Base-by-base conservation (phyloP, 257 asterid species). In the Ocimum tenuiflorum region DNA sequence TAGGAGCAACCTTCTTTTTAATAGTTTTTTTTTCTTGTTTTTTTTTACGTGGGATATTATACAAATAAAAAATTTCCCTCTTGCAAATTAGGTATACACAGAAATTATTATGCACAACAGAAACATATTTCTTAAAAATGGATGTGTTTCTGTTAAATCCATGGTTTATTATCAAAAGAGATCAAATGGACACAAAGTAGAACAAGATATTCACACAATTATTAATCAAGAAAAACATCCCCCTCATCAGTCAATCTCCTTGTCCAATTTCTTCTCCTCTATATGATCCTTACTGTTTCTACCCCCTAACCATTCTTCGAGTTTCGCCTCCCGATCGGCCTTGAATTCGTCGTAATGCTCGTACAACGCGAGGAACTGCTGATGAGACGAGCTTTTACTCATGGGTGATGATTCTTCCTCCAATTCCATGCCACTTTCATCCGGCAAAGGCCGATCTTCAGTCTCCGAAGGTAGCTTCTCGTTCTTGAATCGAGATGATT, bases 231-330 rank as follows among this genome's bases (percentile, higher is more conserved):
- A 29, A 18, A 23, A 8, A 19, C 24, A 58, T 56, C 13, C 8
- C 29, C 31, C 46, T 62, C 68, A 23, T 58, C 56, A 18, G 62
- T 33, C 23, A 47, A 23, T 38, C 9, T 70, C 51, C 38, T 10
- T 56, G 12, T 56, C 70, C 58, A 31, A 1, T n/a, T 47, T 56
- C 52, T 23, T 65, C 38, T 56, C 59, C 39, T 6, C 58, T 38
- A 6, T 29, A 22, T 38, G 58, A 8, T 47, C 55, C 63, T 58
- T 58, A 49, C 71, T 61, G 10, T 76, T 71, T 11, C 52, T 51
- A 62, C 76, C 82, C 70, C 77, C 90, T 63, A 94, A 69, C 99
- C 99, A 94, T 67, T 88, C 87, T 72, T 88, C 88, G 61, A 94
- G 75, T 78, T 85, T 82, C 6, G 87, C 91, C 71, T 90, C 95